Conservation (phyloP, 2,329 filamentous ascomycete genomes). For the Epichloe typhina region DNA sequence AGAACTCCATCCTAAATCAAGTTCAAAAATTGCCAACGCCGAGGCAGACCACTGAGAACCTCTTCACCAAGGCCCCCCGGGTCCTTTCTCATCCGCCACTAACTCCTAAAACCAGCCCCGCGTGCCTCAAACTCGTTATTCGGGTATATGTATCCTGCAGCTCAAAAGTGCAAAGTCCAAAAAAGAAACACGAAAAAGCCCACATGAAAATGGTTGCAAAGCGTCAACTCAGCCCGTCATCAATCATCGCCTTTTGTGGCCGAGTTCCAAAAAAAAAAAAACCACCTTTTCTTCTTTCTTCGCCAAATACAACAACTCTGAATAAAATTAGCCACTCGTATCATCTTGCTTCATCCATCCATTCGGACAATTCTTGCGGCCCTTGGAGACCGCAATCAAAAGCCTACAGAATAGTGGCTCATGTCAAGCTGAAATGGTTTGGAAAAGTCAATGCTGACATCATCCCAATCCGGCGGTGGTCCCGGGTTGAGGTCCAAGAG, state of each 20-base stretch:
- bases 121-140: background rate
- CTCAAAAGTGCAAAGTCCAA: background rate
- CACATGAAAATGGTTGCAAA: background rate
- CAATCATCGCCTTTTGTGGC: background rate
- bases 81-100: background rate
- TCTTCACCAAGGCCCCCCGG: background rate
- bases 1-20: background rate
- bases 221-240: background rate
- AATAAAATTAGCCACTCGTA: no score
- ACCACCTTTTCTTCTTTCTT: no score
- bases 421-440: slow-evolving; percentile 42
- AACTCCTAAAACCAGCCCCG: background rate
- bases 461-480: slow-evolving; percentile 32
- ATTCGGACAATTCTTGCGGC: no score
- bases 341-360: no score
- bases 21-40: slow-evolving; percentile 1
- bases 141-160: background rate
- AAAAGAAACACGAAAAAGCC: background rate
- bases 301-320: no score
- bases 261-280: no score
- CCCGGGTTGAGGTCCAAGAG: slow-evolving; percentile 13
- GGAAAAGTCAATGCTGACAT: slow-evolving; percentile 34
- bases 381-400: background rate
- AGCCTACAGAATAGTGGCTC: slow-evolving; percentile 20
- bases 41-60: background rate